A percentile compares a stretch with the other conserved stretches of the same genome.
Conservation (phyloP, 495 filamentous ascomycete species). For the Recurvomyces mirabilis region DNA sequence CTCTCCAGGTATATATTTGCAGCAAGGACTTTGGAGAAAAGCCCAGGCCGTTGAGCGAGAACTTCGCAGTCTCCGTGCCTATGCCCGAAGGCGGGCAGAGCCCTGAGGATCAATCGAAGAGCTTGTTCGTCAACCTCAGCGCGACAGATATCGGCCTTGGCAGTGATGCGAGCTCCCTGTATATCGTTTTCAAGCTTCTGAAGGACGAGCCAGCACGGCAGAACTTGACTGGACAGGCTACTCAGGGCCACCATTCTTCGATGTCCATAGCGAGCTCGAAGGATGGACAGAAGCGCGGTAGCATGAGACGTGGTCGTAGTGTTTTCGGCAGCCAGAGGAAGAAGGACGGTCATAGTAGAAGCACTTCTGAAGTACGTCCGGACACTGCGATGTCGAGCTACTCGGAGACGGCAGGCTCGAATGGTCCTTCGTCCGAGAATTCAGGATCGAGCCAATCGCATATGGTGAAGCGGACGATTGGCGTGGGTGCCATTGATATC, state of each 20-base stretch:
- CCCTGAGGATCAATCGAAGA: slow-evolving; percentile 58
- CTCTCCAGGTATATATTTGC: slow-evolving; percentile 69
- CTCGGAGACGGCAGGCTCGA: slow-evolving; percentile 12
- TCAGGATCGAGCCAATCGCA: slow-evolving; percentile 33
- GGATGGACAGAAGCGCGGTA: slow-evolving; percentile 27
- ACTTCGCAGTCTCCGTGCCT: slow-evolving; percentile 57
- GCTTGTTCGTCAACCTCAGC: slow-evolving; percentile 75
- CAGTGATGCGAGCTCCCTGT: slow-evolving; percentile 53
- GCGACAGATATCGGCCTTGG: slow-evolving; percentile 74
- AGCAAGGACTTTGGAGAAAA: slow-evolving; percentile 50
- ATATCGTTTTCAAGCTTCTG: slow-evolving; percentile 72
- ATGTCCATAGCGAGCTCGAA: slow-evolving; percentile 22
- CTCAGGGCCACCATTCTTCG: slow-evolving; percentile 5
- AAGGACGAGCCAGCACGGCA: slow-evolving; percentile 38
- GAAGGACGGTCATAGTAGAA: slow-evolving; percentile 30
- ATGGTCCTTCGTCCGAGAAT: slow-evolving; percentile 26
- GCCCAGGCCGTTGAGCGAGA: slow-evolving; percentile 65
- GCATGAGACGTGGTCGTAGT: slow-evolving; percentile 53
- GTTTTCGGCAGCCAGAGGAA: slow-evolving; percentile 62
- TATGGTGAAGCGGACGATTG: slow-evolving; percentile 54
- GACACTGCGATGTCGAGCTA: slow-evolving; percentile 9
- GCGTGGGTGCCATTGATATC: slow-evolving; percentile 71
- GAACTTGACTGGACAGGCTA: not conserved
- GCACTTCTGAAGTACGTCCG: slow-evolving; percentile 26
- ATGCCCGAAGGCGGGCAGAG: slow-evolving; percentile 30